Percentiles rank a stretch among this genome's conserved stretches.
These are phyloP conservation scores for Leccinum uliginosum DNA, from an alignment of 768 basidiomycete genomes.

Conservation along the genomic window DNA sequence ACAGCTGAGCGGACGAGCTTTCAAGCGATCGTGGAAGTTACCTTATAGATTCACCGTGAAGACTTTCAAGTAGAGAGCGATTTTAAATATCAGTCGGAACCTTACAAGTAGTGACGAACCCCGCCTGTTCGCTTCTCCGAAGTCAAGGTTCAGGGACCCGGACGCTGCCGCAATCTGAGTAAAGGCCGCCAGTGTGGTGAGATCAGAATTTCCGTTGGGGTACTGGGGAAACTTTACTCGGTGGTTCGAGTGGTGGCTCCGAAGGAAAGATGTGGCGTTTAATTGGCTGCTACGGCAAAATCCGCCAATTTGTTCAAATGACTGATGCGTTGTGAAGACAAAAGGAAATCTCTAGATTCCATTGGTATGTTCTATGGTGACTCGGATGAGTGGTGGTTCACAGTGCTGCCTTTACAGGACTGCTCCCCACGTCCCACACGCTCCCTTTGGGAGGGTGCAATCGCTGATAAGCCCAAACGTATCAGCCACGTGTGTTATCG, in stretches of 20 bases:
- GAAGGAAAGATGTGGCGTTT: constrained; percentile 23
- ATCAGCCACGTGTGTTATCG: constrained; percentile 9
- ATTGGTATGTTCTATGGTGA: background rate
- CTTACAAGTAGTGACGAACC: background rate
- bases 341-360: constrained; percentile 3
- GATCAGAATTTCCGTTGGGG: background rate
- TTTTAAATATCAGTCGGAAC: background rate
- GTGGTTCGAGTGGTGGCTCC: background rate
- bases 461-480: constrained; percentile 32
- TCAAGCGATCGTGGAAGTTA: background rate
- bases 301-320: background rate
- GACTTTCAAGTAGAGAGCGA: background rate
- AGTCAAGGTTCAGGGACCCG: background rate
- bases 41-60: background rate
- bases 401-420: constrained; percentile 6
- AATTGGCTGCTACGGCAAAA: constrained; percentile 9
- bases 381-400: constrained; percentile 2
- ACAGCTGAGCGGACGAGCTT: background rate
- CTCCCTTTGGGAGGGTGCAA: constrained; percentile 52
- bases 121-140: background rate
- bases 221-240: background rate
- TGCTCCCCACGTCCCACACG: constrained; percentile 43
- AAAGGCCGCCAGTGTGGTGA: background rate
- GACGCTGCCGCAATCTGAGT: constrained; percentile 2
- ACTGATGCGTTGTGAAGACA: background rate